A percentile compares a stretch with the other conserved stretches of the same genome.
Conservation (phyloP, 2,329 filamentous ascomycete species). For the Trichoderma koningii region DNA sequence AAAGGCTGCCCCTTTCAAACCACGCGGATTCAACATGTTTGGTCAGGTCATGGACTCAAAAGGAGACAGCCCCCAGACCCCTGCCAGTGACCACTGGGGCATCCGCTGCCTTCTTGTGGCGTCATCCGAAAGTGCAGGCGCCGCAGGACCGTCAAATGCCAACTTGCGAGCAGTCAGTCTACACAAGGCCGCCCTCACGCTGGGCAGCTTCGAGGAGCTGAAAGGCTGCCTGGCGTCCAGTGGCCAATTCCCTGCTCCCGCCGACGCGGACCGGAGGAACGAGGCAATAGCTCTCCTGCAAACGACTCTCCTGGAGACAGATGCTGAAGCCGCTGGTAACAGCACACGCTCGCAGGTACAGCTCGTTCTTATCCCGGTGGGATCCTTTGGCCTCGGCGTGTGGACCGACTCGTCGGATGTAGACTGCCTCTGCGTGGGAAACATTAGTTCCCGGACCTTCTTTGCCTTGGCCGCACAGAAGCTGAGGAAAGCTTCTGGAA, state of each 20-base stretch:
- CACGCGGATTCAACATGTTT: slow-evolving; percentile 58
- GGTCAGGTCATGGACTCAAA: slow-evolving; percentile 40
- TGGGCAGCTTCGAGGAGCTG: slow-evolving; percentile 42
- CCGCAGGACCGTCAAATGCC: not conserved
- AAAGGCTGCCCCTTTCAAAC: slow-evolving; percentile 40
- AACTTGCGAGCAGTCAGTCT: slow-evolving; percentile 34
- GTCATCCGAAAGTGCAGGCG: not conserved
- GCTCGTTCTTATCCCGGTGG: slow-evolving; percentile 61
- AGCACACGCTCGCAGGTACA: slow-evolving; percentile 33
- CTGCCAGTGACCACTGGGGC: slow-evolving; percentile 62
- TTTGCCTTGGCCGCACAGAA: slow-evolving; percentile 60
- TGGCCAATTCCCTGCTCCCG: slow-evolving; percentile 49
- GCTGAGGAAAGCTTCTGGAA: slow-evolving; percentile 49
- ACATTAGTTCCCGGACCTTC: slow-evolving; percentile 62
- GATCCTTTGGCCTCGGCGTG: slow-evolving; percentile 64
- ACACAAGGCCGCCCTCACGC: slow-evolving; percentile 34
- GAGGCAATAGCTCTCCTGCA: slow-evolving; percentile 51
- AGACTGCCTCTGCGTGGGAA: slow-evolving; percentile 66
- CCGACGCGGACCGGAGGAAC: slow-evolving; percentile 47
- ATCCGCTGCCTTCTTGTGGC: slow-evolving; percentile 48
- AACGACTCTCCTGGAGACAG: slow-evolving; percentile 43
- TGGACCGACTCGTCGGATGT: slow-evolving; percentile 64
- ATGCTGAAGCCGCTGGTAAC: slow-evolving; percentile 22
- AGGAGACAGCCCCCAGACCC: slow-evolving; percentile 25
- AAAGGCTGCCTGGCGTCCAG: slow-evolving; percentile 42